These are phyloP conservation scores for Termitomyces sp. DNA, from an alignment of 768 basidiomycete genomes.

Conservation along the genomic window DNA sequence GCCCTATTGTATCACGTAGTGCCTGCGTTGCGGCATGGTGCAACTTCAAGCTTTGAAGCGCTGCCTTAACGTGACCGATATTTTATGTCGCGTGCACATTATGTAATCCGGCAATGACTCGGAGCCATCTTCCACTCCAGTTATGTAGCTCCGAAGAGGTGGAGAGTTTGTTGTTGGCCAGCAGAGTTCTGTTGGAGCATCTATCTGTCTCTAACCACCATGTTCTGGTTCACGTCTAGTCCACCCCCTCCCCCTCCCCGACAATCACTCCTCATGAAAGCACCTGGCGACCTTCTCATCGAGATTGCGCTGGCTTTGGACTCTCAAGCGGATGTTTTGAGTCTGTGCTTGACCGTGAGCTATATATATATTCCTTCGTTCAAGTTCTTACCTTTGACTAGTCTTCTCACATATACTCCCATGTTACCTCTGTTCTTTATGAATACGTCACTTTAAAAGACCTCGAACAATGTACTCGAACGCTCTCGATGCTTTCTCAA, in stretches of 20 bases:
- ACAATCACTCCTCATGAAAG: conserved; percentile 1
- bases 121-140: too few species aligned
- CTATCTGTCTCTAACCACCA: background rate
- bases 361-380: background rate
- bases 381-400: background rate
- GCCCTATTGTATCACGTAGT: too few species aligned
- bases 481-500: conserved; percentile 59
- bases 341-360: conserved; percentile 59
- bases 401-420: conserved; percentile 52
- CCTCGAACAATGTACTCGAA: conserved; percentile 55
- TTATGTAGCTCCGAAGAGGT: background rate
- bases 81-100: background rate
- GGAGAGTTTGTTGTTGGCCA: too few species aligned
- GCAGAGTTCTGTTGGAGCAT: background rate
- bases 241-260: background rate
- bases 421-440: conserved; percentile 59
- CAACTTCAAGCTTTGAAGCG: too few species aligned
- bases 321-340: conserved; percentile 51
- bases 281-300: conserved; percentile 62
- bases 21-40: too few species aligned
- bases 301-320: conserved; percentile 59
- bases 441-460: conserved; percentile 51
- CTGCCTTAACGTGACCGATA: background rate
- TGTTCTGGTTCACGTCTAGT: conserved; percentile 8
- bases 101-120: background rate